A percentile compares a stretch with the other conserved stretches of the same genome.
Conservation (phyloP, 495 filamentous ascomycete genomes). For the Penicillium egyptiacum region DNA sequence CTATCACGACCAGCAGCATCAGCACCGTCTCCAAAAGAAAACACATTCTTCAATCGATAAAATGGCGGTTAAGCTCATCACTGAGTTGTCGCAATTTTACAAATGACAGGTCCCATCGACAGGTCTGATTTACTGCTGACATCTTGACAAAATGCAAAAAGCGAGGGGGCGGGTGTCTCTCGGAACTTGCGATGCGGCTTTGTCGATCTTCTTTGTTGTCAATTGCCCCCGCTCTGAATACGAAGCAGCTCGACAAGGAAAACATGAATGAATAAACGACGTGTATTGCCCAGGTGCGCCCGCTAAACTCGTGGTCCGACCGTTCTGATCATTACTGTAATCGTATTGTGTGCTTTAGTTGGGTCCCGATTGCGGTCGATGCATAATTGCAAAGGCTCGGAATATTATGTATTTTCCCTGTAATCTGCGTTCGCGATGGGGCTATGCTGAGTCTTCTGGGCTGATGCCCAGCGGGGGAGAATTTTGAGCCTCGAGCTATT, state of each 20-base stretch:
- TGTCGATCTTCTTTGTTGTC: constrained; percentile 3
- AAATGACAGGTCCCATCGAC: neutral
- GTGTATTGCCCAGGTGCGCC: neutral
- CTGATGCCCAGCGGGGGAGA: neutral
- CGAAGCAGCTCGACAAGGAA: neutral
- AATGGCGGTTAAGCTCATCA: neutral
- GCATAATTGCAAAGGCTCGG: neutral
- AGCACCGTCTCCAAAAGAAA: neutral
- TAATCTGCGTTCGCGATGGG: neutral
- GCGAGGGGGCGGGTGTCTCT: neutral
- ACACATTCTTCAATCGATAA: neutral
- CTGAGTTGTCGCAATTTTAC: neutral
- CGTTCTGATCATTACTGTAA: neutral
- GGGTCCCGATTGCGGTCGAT: neutral
- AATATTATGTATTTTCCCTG: neutral
- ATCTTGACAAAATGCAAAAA: neutral
- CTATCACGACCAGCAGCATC: constrained; percentile 18
- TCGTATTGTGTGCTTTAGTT: neutral
- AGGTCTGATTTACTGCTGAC: neutral
- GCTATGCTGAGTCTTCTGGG: neutral
- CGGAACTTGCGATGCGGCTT: neutral
- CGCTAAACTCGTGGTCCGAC: neutral
- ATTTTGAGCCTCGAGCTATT: neutral
- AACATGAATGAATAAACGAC: neutral
- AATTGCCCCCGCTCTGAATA: neutral